Percentiles rank a stretch among this genome's conserved stretches.
These are phyloP conservation scores for Picea sitchensis DNA, from an alignment of 75 land plant species.

Conservation along the genomic window DNA sequence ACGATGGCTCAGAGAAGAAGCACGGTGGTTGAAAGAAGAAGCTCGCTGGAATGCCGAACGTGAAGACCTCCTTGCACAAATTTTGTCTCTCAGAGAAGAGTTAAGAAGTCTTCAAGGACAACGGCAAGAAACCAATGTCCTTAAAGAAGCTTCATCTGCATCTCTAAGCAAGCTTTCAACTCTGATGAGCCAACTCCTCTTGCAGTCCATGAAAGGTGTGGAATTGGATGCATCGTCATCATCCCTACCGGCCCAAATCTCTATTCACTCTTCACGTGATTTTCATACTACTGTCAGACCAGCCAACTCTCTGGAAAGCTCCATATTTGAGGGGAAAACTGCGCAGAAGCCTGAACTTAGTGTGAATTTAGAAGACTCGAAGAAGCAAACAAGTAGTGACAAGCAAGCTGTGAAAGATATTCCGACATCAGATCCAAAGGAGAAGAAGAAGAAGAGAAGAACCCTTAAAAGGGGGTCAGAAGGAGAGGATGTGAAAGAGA, in stretches of 20 bases:
- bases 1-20: conserved; percentile 83
- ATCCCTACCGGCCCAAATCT: conserved; percentile 16
- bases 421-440: background rate
- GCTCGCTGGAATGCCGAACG: conserved; percentile 73
- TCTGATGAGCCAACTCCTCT: conserved; percentile 17
- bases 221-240: conserved; percentile 9
- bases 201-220: conserved; percentile 26
- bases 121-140: conserved; percentile 15
- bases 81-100: conserved; percentile 29
- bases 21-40: conserved; percentile 71
- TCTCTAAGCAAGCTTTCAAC: conserved; percentile 8
- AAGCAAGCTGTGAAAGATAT: conserved; percentile 12
- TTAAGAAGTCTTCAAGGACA: background rate
- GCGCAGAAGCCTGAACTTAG: background rate
- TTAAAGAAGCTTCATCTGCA: conserved; percentile 16
- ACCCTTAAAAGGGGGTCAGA: conserved; percentile 67
- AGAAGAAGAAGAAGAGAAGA: conserved; percentile 15
- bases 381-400: conserved; percentile 6
- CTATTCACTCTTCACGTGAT: conserved; percentile 2
- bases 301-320: too few species aligned
- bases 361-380: conserved; percentile 21
- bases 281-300: too few species aligned
- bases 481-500: conserved; percentile 70
- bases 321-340: conserved; percentile 20
- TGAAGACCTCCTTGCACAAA: conserved; percentile 37